Conservation (phyloP, 2,329 filamentous ascomycete genomes). For the Myriosclerotinia duriaeana region DNA sequence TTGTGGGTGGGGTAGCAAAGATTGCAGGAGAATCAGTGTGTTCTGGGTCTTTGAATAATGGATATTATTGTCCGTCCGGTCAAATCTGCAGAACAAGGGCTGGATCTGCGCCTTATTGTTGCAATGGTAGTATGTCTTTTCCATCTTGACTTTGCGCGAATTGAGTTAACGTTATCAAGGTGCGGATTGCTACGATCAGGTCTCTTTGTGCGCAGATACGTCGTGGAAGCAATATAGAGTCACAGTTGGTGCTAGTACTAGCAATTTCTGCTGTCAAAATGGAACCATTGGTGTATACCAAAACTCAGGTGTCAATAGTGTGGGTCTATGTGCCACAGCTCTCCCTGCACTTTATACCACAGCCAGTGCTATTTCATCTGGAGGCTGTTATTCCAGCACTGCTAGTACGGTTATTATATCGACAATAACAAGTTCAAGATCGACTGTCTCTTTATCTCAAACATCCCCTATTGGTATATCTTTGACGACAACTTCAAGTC, state of each 20-base stretch:
- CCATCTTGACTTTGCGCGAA: not conserved
- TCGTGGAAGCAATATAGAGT: slow-evolving; percentile 9
- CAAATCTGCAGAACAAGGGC: not conserved
- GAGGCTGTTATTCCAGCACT: not conserved
- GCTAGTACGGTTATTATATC: not conserved
- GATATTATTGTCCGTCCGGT: slow-evolving; percentile 5
- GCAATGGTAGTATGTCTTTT: not conserved
- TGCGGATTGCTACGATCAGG: not conserved
- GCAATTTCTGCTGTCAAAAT: slow-evolving; percentile 12
- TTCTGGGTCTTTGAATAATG: not conserved
- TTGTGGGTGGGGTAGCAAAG: not conserved
- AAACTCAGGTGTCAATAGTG: not conserved
- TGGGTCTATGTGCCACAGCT: not conserved
- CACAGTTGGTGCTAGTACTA: not conserved
- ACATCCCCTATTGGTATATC: not conserved
- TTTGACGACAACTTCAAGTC: not conserved
- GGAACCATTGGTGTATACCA: not conserved
- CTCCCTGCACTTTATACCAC: not conserved
- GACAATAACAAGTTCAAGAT: not conserved
- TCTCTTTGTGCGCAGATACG: not conserved
- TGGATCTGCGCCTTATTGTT: slow-evolving; percentile 9
- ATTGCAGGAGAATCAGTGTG: slow-evolving; percentile 2
- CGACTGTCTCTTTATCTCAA: not conserved
- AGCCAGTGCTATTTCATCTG: not conserved
- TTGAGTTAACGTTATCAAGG: not conserved